Conservation (phyloP, 139 green algal species). For the Chlorella sp. region DNA sequence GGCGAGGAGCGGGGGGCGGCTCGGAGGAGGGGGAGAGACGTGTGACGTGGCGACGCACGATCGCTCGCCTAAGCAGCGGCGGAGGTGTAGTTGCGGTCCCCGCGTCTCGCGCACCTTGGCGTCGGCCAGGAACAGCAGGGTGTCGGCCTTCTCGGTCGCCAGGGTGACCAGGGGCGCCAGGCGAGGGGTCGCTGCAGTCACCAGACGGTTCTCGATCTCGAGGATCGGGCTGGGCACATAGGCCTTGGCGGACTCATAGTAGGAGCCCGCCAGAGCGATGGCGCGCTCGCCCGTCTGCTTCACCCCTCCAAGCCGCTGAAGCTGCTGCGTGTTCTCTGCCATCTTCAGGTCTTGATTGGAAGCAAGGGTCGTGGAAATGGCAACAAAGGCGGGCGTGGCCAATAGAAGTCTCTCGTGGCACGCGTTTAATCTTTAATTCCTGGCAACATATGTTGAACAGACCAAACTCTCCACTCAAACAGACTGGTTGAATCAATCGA, state of each 20-base stretch:
- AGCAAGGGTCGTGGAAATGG: neutral
- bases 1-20: neutral
- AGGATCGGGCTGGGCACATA: neutral
- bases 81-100: neutral
- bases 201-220: neutral
- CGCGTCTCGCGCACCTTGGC: neutral
- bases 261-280: neutral
- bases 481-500: neutral
- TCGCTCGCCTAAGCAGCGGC: neutral
- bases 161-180: neutral
- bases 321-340: neutral
- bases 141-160: neutral
- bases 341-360: neutral
- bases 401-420: too few relatives aligned
- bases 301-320: slow-evolving; percentile 14
- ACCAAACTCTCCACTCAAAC: neutral
- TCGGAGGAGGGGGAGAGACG: neutral
- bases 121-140: neutral
- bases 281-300: neutral
- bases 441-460: neutral
- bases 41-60: neutral
- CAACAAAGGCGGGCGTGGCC: too few relatives aligned
- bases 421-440: too few relatives aligned
- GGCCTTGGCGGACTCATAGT: neutral
- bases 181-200: neutral